A percentile compares a stretch with the other conserved stretches of the same genome.
These are phyloP conservation scores for Chrysanthemum lavandulifolium DNA, from an alignment of 129 eudicot genomes.

Conservation along the genomic window DNA sequence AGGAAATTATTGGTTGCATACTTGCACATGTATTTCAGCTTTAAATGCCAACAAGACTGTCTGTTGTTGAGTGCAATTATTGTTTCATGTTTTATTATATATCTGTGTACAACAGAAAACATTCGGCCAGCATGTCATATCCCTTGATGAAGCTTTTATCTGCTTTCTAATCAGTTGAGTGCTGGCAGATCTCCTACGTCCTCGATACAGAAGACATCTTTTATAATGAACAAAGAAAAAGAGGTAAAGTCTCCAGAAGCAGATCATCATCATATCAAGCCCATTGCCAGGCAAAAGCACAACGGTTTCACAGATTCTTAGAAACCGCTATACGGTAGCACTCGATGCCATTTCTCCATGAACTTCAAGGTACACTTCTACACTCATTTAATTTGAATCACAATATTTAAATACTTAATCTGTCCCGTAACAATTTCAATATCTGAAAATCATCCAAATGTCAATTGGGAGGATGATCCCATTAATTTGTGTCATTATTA, in stretches of 20 bases:
- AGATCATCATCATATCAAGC: conserved; percentile 18
- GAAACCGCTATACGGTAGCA: conserved; percentile 30
- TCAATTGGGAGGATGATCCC: background rate
- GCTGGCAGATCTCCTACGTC: conserved; percentile 86
- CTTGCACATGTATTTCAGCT: background rate
- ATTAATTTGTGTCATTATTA: too few relatives aligned
- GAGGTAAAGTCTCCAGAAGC: conserved; percentile 18
- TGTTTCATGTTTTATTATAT: background rate
- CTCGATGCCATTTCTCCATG: conserved; percentile 21
- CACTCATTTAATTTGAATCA: background rate
- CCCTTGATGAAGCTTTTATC: conserved; percentile 17
- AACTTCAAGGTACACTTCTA: conserved; percentile 22
- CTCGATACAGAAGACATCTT: conserved; percentile 90
- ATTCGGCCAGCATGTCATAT: background rate
- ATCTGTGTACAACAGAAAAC: background rate
- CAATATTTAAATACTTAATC: background rate
- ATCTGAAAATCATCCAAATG: background rate
- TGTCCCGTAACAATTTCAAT: background rate
- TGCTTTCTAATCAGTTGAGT: conserved; percentile 27
- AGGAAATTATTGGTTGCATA: background rate
- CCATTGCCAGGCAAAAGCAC: conserved; percentile 39
- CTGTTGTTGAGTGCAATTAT: background rate
- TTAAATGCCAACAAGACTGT: background rate
- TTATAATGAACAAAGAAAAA: conserved; percentile 49
- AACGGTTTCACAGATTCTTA: conserved; percentile 65